phyloP scores from a whole-genome alignment of 78 protist species.

The Protostelium mycophagum region DNA sequence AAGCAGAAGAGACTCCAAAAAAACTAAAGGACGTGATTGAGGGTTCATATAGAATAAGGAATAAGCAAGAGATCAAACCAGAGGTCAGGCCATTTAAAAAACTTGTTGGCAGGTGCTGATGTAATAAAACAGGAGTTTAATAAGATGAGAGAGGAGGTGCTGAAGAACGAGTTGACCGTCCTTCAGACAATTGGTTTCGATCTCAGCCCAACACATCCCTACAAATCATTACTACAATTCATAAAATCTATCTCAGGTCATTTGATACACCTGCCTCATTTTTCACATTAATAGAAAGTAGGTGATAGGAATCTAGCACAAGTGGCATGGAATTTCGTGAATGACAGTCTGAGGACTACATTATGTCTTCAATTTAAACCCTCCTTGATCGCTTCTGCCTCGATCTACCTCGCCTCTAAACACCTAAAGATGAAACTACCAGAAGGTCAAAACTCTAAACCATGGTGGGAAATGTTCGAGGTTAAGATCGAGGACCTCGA shows the following conservation, averaged over 20 bases:
- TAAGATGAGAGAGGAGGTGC: background rate
- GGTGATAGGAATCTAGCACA: constrained; percentile 64
- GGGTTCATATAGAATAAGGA: background rate
- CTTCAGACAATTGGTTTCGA: constrained; percentile 16
- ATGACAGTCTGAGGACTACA: constrained; percentile 76
- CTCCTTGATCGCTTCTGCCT: constrained; percentile 50
- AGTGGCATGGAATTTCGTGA: constrained; percentile 81
- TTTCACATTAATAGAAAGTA: background rate
- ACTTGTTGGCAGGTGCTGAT: background rate
- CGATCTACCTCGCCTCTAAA: constrained; percentile 46
- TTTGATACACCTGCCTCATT: constrained; percentile 6
- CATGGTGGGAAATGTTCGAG: constrained; percentile 76
- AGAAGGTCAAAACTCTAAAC: constrained; percentile 27
- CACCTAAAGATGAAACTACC: constrained; percentile 15
- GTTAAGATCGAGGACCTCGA: background rate
- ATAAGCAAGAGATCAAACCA: constrained; percentile 20
- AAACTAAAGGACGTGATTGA: constrained; percentile 50
- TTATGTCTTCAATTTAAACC: constrained; percentile 66
- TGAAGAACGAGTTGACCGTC: constrained; percentile 4
- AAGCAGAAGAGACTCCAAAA: constrained; percentile 65
- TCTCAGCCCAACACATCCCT: constrained; percentile 24
- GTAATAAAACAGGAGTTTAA: background rate
- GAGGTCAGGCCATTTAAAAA: constrained; percentile 21
- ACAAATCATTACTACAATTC: background rate
- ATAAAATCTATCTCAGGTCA: constrained; percentile 18